Evolutionary conservation across 2,329 filamentous ascomycete species (phyloP).

Genomic region (Paecilomyces formosus): DNA sequence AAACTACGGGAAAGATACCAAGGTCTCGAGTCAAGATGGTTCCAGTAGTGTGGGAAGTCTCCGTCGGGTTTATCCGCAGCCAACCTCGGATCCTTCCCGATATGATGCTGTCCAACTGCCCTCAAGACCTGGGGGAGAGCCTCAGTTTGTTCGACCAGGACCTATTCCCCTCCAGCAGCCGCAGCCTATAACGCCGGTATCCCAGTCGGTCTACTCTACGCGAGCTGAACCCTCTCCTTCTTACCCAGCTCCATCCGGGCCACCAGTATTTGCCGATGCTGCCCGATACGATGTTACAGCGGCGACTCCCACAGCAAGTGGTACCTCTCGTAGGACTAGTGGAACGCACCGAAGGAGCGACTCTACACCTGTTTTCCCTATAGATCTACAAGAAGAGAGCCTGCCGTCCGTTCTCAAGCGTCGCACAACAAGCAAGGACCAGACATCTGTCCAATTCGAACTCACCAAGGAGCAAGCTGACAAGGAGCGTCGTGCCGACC

Average conservation of each 20-base stretch:
- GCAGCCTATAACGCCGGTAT: constrained; percentile 67
- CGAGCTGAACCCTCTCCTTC: constrained; percentile 32
- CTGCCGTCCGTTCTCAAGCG: constrained; percentile 20
- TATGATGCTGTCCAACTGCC: constrained; percentile 48
- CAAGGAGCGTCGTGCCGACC: constrained; percentile 34
- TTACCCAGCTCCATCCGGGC: constrained; percentile 34
- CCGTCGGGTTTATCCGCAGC: constrained; percentile 57
- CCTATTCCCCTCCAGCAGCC: constrained; percentile 75
- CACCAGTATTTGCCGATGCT: constrained; percentile 31
- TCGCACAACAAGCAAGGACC: constrained; percentile 27
- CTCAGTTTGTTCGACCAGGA: constrained; percentile 42
- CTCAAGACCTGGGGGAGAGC: constrained; percentile 15
- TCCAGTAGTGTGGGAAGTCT: constrained; percentile 39
- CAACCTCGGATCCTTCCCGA: constrained; percentile 56
- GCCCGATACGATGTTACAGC: background rate
- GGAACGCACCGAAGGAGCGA: constrained; percentile 33
- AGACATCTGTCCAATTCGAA: constrained; percentile 49
- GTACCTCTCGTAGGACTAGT: background rate
- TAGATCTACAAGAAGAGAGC: constrained; percentile 17
- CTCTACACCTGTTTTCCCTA: constrained; percentile 38
- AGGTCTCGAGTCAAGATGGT: constrained; percentile 15
- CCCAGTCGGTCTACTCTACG: constrained; percentile 56
- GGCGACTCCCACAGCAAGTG: background rate
- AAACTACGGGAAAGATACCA: constrained; percentile 21
- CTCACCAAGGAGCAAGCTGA: constrained; percentile 50